A percentile compares a stretch with the other conserved stretches of the same genome.
phyloP scores from a whole-genome alignment of 75 land plant species.

The Adiantum capillusveneris region DNA sequence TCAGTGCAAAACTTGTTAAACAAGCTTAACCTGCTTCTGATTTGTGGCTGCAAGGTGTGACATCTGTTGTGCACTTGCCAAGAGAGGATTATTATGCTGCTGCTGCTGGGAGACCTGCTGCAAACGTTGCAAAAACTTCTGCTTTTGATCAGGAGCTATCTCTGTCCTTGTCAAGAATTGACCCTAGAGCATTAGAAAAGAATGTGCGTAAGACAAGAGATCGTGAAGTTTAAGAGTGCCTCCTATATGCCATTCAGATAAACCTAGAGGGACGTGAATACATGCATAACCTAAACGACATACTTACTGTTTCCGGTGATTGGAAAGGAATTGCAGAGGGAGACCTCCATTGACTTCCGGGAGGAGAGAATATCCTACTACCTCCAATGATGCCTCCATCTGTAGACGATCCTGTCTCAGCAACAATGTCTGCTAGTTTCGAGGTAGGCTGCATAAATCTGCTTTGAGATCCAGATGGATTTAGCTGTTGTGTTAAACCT shows the following conservation, averaged over 20 bases:
- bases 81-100: conserved; percentile 44
- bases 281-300: too few relatives aligned
- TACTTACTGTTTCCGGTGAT: conserved; percentile 59
- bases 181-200: too few relatives aligned
- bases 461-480: conserved; percentile 36
- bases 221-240: too few relatives aligned
- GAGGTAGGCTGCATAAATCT: conserved; percentile 39
- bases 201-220: too few relatives aligned
- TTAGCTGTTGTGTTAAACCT: conserved; percentile 41
- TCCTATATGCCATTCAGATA: too few relatives aligned
- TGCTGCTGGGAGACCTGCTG: conserved; percentile 62
- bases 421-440: conserved; percentile 13
- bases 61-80: background rate
- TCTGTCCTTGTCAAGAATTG: conserved; percentile 77
- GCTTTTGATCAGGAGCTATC: conserved; percentile 85
- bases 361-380: conserved; percentile 43
- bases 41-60: background rate
- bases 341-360: conserved; percentile 90
- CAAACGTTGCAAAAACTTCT: conserved; percentile 74
- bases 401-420: conserved; percentile 19
- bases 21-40: conserved; percentile 7
- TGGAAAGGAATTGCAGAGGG: conserved; percentile 60
- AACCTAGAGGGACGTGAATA: too few relatives aligned
- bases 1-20: too few relatives aligned
- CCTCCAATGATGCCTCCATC: conserved; percentile 45